phyloP scores from a whole-genome alignment of 2,329 filamentous ascomycete species.

The Neopestalotiopsis rosae region DNA sequence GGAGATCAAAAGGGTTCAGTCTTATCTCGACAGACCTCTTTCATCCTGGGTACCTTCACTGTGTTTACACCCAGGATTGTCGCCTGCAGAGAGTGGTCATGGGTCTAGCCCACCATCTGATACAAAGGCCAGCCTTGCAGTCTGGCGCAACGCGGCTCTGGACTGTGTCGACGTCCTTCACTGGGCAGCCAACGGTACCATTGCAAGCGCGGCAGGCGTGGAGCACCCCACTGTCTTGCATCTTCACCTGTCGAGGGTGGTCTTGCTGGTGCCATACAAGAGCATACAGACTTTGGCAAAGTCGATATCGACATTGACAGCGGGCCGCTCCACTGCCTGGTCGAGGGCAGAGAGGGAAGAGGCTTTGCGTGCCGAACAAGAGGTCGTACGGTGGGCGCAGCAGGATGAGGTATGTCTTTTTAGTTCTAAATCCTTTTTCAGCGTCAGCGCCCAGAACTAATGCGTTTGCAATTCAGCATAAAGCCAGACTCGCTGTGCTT shows the following conservation, averaged over 20 bases:
- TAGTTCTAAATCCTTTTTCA: too few species aligned
- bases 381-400: slow-evolving; percentile 7
- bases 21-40: neutral
- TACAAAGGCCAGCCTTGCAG: neutral
- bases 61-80: neutral
- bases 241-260: slow-evolving; percentile 8
- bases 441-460: neutral
- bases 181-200: slow-evolving; percentile 10
- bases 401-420: neutral
- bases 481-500: slow-evolving; percentile 5
- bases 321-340: neutral
- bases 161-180: slow-evolving; percentile 14
- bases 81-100: neutral
- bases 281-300: slow-evolving; percentile 9
- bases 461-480: neutral
- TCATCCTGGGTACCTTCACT: slow-evolving; percentile 8
- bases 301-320: neutral
- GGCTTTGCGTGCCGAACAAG: neutral
- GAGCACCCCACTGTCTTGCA: slow-evolving; percentile 9
- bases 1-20: neutral
- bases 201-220: slow-evolving; percentile 6
- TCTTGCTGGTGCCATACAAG: slow-evolving; percentile 5
- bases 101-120: neutral
- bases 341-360: neutral
- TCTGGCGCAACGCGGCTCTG: slow-evolving; percentile 13